Conservation (phyloP, 768 basidiomycete genomes). For the Podaxis sp. region DNA sequence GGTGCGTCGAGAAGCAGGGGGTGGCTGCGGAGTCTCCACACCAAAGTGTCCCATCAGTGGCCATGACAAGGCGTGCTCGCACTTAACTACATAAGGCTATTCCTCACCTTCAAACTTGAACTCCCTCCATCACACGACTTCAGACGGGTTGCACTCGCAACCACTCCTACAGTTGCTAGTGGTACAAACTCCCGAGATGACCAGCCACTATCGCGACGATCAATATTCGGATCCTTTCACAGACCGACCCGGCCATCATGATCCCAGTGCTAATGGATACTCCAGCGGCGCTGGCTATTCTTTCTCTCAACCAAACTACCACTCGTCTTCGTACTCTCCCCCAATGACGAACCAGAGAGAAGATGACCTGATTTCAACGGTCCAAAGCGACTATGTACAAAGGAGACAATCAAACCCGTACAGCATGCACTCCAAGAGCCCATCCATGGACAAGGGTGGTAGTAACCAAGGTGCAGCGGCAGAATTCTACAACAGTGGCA, state of each 20-base stretch:
- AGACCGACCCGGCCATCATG: slow-evolving; percentile 6
- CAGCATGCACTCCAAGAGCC: neutral
- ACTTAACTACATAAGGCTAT: slow-evolving; percentile 8
- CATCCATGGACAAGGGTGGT: neutral
- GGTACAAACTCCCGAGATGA: neutral
- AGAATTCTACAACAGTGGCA: slow-evolving; percentile 1
- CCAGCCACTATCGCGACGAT: slow-evolving; percentile 1
- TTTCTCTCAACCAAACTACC: neutral
- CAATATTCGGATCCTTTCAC: slow-evolving; percentile 12
- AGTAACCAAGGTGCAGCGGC: neutral
- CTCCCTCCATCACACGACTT: too few species aligned
- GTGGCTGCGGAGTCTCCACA: slow-evolving; percentile 10
- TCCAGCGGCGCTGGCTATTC: neutral
- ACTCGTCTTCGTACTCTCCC: neutral
- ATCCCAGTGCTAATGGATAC: neutral
- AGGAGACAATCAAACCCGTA: slow-evolving; percentile 1
- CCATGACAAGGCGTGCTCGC: neutral
- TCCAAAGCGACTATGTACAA: slow-evolving; percentile 1
- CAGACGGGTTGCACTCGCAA: too few species aligned
- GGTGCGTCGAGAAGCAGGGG: neutral
- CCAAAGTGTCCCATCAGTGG: neutral
- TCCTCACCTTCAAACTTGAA: neutral
- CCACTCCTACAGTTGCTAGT: neutral
- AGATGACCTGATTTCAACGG: slow-evolving; percentile 1
- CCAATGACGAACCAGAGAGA: neutral